These are phyloP conservation scores for Chenopodium formosanum DNA, from an alignment of 148 eudicot species.

Conservation along the genomic window DNA sequence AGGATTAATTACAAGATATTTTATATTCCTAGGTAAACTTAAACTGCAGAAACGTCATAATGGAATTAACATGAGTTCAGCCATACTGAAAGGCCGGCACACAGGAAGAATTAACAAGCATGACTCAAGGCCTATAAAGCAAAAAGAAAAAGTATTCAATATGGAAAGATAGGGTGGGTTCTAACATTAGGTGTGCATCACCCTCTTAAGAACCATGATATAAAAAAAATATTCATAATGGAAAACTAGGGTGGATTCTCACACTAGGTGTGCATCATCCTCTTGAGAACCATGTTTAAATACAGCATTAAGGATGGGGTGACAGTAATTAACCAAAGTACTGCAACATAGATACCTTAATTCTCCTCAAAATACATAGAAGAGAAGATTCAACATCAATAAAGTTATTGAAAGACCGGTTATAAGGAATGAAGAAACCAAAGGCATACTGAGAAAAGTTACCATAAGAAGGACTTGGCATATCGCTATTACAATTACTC, in stretches of 20 bases:
- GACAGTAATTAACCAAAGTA: not conserved
- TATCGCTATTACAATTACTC: slow-evolving; percentile 84
- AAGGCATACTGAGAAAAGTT: slow-evolving; percentile 13
- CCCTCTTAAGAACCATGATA: not conserved
- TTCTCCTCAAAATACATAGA: not conserved
- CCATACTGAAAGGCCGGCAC: too few relatives aligned
- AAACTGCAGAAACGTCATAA: too few relatives aligned
- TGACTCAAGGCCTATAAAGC: too few relatives aligned
- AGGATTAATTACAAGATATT: too few relatives aligned
- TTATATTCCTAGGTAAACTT: too few relatives aligned
- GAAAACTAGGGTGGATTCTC: too few relatives aligned
- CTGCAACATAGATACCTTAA: not conserved
- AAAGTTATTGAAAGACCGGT: not conserved
- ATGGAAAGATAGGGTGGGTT: too few relatives aligned
- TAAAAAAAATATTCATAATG: not conserved
- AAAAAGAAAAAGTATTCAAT: too few relatives aligned
- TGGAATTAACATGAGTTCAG: too few relatives aligned
- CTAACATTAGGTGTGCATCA: not conserved
- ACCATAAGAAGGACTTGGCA: slow-evolving; percentile 96
- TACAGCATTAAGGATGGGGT: not conserved
- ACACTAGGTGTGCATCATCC: not conserved
- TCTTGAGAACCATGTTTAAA: not conserved
- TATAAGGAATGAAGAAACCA: not conserved
- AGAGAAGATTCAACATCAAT: not conserved
- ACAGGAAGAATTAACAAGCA: too few relatives aligned